Base-by-base conservation (phyloP, 805 yeast genomes). In the Clavispora vitiphila region DNA sequence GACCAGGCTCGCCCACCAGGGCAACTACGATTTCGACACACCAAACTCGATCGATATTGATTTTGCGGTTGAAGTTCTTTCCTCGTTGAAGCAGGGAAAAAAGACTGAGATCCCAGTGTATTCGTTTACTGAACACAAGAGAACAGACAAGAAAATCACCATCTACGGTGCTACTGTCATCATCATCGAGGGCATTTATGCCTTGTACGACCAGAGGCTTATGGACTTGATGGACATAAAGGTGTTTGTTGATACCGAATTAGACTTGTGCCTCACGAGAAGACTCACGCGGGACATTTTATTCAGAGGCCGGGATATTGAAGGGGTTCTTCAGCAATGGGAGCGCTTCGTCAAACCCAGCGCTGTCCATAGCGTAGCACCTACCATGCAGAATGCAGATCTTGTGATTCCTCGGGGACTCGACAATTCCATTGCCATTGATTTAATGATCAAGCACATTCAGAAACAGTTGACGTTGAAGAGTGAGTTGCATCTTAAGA, bases 111-210 rank as follows among this genome's bases (percentile, higher is more conserved):
- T 70, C 19, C 75, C 74, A 1, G 66, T 67, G 9, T 70, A 70
- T 46, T 93, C 53, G 81, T 96, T 19, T 74, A 79, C 32, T 74
- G 82, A 63, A 73, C 97, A 43, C 83, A 87, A 67, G 62, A 69
- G 47, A 57, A 80, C 91, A 1, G 77, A 72, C 31, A 80, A 83
- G 55, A 71, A 72, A n/a, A 69, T 82, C 37, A 81, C 90, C 3
- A 79, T 93, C 15, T 90, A 89, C 56, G 98, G 97, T 2, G 96
- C 97, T 12, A 89, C 89, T 58, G 95, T 93, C 16, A 85, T 93
- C 40, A 83, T 93, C 5, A 67, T 93, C 29, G 99, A 93, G 61
- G 99, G 99, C 2, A 80, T 93, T 3, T 87, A 86, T 58, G 88
- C 96, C 0, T 62, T 93, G 34, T 80, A 82, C 47, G 88, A 84